These are phyloP conservation scores for Microcos paniculata DNA, from an alignment of 345 rosid species.

Conservation along the genomic window DNA sequence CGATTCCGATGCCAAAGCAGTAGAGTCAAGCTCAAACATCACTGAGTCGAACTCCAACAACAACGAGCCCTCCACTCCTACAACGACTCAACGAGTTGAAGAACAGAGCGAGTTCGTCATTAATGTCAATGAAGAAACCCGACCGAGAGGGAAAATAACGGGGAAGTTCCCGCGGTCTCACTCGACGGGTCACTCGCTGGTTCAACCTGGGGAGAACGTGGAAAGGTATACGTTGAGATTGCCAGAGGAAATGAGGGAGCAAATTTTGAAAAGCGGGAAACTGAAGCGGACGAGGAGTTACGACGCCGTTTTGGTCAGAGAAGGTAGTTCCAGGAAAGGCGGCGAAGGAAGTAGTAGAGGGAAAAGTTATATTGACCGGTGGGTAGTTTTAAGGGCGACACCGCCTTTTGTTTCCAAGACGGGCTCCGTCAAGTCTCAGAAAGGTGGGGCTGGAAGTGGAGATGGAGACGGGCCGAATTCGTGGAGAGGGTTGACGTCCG, in stretches of 20 bases:
- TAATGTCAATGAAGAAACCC: conserved; percentile 23
- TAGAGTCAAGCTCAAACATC: not conserved
- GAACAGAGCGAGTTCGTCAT: conserved; percentile 28
- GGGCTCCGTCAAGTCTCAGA: conserved; percentile 19
- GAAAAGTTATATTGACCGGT: conserved; percentile 17
- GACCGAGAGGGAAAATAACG: conserved; percentile 13
- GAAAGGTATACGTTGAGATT: conserved; percentile 51
- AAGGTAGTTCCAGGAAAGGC: conserved; percentile 27
- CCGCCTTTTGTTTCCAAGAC: conserved; percentile 28
- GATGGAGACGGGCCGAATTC: conserved; percentile 16
- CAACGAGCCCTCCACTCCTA: not conserved
- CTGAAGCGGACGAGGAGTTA: conserved; percentile 48
- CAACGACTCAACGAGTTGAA: not conserved
- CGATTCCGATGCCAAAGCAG: conserved; percentile 13
- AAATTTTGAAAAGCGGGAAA: conserved; percentile 22
- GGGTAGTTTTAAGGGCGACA: conserved; percentile 22
- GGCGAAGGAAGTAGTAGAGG: conserved; percentile 30
- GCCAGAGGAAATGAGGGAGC: conserved; percentile 46
- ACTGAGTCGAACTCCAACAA: not conserved
- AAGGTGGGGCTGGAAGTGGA: conserved; percentile 2
- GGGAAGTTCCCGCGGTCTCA: conserved; percentile 49
- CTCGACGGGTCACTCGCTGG: conserved; percentile 59
- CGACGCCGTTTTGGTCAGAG: conserved; percentile 26
- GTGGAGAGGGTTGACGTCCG: conserved; percentile 12
- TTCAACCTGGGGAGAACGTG: conserved; percentile 18